phyloP scores from a whole-genome alignment of 179 eudicot genomes.

The Drosera spatulata region DNA sequence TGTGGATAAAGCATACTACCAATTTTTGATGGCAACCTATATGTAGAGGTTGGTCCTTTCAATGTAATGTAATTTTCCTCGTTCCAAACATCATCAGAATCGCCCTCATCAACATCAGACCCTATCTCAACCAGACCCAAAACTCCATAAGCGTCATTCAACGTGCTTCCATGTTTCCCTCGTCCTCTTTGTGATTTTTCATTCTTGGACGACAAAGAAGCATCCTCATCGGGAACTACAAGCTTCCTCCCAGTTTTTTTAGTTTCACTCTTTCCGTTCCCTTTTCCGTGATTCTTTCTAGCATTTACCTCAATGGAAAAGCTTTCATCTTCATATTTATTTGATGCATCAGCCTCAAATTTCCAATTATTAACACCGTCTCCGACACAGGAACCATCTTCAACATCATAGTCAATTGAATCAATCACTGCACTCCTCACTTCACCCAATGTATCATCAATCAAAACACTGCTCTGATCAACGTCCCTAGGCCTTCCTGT shows the following conservation, averaged over 20 bases:
- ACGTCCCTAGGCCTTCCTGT: constrained; percentile 25
- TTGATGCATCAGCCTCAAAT: background rate
- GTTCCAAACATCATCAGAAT: constrained; percentile 17
- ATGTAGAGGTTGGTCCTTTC: constrained; percentile 44
- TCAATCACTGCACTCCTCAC: constrained; percentile 13
- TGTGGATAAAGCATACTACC: constrained; percentile 84
- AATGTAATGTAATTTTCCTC: constrained; percentile 29
- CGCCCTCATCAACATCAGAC: constrained; percentile 18
- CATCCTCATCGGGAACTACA: constrained; percentile 24
- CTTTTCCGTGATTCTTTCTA: constrained; percentile 5
- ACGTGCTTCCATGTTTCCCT: constrained; percentile 10
- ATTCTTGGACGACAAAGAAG: constrained; percentile 38
- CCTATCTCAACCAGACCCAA: constrained; percentile 25
- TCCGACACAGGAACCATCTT: constrained; percentile 11
- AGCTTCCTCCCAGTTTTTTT: constrained; percentile 12
- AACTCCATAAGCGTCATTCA: constrained; percentile 17
- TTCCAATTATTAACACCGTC: constrained; percentile 9
- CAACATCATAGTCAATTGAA: background rate
- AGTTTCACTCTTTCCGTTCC: constrained; percentile 8
- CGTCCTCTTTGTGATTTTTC: constrained; percentile 18
- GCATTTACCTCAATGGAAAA: constrained; percentile 12
- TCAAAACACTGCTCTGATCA: constrained; percentile 17
- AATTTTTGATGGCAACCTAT: constrained; percentile 43
- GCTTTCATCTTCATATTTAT: constrained; percentile 16
- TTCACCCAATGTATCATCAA: constrained; percentile 15